Evolutionary conservation across 2,329 filamentous ascomycete genomes (phyloP).

Genomic region (Rhexocercosporidium sp.): DNA sequence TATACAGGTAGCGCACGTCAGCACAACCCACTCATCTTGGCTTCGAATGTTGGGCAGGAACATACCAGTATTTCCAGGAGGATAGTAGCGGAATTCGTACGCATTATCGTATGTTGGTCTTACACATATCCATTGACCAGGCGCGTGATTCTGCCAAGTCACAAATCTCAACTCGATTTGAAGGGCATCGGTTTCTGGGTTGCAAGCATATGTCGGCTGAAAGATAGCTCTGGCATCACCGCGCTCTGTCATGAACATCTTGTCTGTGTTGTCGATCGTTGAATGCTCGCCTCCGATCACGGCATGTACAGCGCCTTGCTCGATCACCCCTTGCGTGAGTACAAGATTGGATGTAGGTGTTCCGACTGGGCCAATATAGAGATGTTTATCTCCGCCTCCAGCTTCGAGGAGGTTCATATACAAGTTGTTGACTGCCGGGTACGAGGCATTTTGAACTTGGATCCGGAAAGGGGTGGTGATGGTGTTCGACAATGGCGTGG

Average conservation of each 20-base stretch:
- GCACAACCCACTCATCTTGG: background rate
- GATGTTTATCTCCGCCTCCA: constrained; percentile 46
- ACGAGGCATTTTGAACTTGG: constrained; percentile 46
- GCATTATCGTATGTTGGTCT: constrained; percentile 43
- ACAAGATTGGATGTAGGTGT: constrained; percentile 43
- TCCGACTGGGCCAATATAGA: constrained; percentile 47
- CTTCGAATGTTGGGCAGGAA: background rate
- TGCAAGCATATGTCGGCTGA: constrained; percentile 48
- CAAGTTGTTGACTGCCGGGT: constrained; percentile 46
- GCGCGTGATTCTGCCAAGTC: constrained; percentile 35
- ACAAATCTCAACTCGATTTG: constrained; percentile 47
- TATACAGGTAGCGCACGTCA: background rate
- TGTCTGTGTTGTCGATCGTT: constrained; percentile 51
- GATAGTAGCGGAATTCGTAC: constrained; percentile 51
- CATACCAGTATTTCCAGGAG: constrained; percentile 40
- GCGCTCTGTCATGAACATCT: constrained; percentile 54
- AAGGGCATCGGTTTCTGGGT: constrained; percentile 47
- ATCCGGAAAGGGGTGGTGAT: constrained; percentile 45
- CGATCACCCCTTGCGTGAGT: constrained; percentile 48
- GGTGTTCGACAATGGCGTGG: constrained; percentile 39
- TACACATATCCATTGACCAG: constrained; percentile 49
- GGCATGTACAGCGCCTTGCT: constrained; percentile 42
- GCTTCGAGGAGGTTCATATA: constrained; percentile 44
- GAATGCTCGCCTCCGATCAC: constrained; percentile 54
- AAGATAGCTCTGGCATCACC: constrained; percentile 50